Evolutionary conservation across 352 stramenopile species (phyloP).

Genomic region (Thalassiosira hispida): DNA sequence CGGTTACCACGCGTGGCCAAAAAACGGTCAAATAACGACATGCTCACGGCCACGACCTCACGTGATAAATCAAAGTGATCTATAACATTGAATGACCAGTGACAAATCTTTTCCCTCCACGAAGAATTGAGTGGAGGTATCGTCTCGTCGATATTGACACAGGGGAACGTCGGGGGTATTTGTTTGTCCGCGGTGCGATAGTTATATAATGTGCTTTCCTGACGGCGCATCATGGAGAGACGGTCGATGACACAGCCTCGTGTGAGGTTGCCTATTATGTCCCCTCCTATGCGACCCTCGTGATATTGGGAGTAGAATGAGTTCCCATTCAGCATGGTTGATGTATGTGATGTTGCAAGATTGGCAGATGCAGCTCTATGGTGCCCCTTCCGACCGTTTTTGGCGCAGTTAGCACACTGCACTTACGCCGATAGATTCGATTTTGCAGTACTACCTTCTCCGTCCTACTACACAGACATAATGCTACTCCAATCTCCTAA

Average conservation of each 20-base stretch:
- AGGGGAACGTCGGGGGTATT: constrained; percentile 5
- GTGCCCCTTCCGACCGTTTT: too few relatives aligned
- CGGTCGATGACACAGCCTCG: constrained; percentile 63
- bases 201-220: constrained; percentile 62
- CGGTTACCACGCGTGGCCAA: constrained; percentile 67
- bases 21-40: constrained; percentile 81
- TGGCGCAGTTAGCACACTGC: too few relatives aligned
- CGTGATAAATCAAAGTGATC: constrained; percentile 83
- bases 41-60: constrained; percentile 74
- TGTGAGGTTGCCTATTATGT: constrained; percentile 60
- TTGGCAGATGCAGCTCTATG: too few relatives aligned
- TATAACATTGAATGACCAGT: constrained; percentile 82
- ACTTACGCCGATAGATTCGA: too few relatives aligned
- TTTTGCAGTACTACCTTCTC: too few relatives aligned
- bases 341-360: too few relatives aligned
- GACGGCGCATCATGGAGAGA: constrained; percentile 58
- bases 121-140: constrained; percentile 50
- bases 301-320: constrained; percentile 58
- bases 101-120: constrained; percentile 82
- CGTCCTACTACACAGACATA: too few relatives aligned
- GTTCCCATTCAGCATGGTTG: constrained; percentile 7
- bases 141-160: constrained; percentile 18
- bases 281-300: constrained; percentile 50
- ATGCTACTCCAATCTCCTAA: too few relatives aligned
- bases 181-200: constrained; percentile 28